Evolutionary conservation across 345 rosid species (phyloP), one percentile per base, ranked within the genome.

Genomic region (Acer yangbiense): DNA sequence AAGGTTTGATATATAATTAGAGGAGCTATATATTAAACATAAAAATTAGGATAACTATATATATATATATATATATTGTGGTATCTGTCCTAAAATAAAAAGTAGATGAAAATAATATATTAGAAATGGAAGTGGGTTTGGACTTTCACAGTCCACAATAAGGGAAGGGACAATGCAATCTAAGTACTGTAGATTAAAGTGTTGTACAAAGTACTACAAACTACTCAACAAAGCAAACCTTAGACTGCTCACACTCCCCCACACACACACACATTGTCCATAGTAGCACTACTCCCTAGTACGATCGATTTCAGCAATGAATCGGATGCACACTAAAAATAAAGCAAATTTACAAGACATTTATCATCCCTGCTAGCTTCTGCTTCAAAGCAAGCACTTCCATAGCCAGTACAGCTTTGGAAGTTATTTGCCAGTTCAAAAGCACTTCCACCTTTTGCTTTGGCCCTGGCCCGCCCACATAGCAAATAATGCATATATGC

Each of bases 231-330:
- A 68, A 72, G 32, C 50, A 70, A 67, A 41, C 61, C 43, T 10
- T 76, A 61, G 74, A 62, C 17, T 64, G 35, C 62, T 76, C 43
- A 16, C 10, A 27, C 7, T 46, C 57, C 18, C 57, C 57, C 57
- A 4, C 57, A 4, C 50, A 46, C 11, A 52, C 17, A 52, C 57
- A 50, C 54, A 48, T 32, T 32, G 35, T 32, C 35, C 35, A 17
- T 11, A 21, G 44, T 57, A 48, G 74, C 83, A 65, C 78, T 17
- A 14, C 61, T 70, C 66, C 62, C 67, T 21, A 69, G 75, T 63
- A 55, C 16, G 46, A 14, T 25, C 27, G 27, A 25, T 25, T 20
- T 27, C 48, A 72, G 62, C 71, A 71, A 27, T 57, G 57, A 57
- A 44, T 64, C 66, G 35, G 35, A 32, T 32, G 2, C 55, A 0